phyloP scores from a whole-genome alignment of 345 rosid species.

The Camelina sativa region DNA sequence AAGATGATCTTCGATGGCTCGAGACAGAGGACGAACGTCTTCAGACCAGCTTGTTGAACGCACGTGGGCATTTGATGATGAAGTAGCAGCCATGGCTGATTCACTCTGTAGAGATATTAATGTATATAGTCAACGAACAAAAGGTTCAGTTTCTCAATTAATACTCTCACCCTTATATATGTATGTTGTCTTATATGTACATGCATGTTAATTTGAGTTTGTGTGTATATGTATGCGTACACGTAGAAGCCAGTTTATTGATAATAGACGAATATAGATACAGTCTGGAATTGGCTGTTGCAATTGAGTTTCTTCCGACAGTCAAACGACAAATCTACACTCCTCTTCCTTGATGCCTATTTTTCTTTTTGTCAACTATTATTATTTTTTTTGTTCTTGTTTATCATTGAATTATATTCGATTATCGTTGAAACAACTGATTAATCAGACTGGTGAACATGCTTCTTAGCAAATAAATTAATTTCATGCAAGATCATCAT shows the following conservation, averaged over 20 bases:
- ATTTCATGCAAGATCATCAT: not conserved
- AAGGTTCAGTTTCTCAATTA: constrained; percentile 2
- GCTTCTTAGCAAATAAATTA: not conserved
- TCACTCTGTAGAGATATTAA: constrained; percentile 9
- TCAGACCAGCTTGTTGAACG: constrained; percentile 52
- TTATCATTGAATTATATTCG: not conserved
- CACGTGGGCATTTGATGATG: constrained; percentile 37
- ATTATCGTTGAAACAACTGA: not conserved
- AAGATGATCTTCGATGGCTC: constrained; percentile 45
- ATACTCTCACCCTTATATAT: constrained; percentile 30
- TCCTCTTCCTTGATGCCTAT: constrained; percentile 10
- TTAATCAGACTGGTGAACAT: not conserved
- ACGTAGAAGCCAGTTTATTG: constrained; percentile 12
- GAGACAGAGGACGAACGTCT: constrained; percentile 44
- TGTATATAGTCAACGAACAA: constrained; percentile 13
- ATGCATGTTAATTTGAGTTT: not conserved
- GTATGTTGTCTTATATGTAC: constrained; percentile 5
- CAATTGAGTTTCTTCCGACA: constrained; percentile 37
- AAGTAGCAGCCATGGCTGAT: constrained; percentile 26
- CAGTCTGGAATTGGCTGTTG: constrained; percentile 40
- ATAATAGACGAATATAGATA: constrained; percentile 21
- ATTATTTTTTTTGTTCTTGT: not conserved
- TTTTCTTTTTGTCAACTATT: not conserved
- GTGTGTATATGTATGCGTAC: constrained; percentile 25
- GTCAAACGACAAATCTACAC: constrained; percentile 32